These are phyloP conservation scores for Cryptosporidium meleagridis DNA, from an alignment of 169 alveolate species.

Conservation along the genomic window DNA sequence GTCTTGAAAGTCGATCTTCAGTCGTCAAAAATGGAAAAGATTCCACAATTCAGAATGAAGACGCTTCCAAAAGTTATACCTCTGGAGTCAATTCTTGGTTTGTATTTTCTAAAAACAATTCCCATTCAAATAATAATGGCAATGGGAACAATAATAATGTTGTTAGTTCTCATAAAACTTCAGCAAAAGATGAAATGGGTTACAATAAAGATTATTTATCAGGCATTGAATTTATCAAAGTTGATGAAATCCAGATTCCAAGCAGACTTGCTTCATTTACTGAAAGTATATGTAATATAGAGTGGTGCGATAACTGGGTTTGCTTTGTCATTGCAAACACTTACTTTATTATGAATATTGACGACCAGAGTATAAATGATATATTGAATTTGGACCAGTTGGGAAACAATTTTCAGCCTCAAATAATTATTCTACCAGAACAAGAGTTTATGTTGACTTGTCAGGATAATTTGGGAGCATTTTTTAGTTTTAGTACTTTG, in stretches of 20 bases:
- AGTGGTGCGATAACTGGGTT: constrained; percentile 69
- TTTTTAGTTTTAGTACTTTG: constrained; percentile 24
- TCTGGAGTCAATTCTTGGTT: constrained; percentile 62
- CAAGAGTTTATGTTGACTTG: constrained; percentile 66
- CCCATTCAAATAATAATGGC: background rate
- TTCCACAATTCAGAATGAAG: background rate
- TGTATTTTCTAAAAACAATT: constrained; percentile 19
- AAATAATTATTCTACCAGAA: constrained; percentile 47
- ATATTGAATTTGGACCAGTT: constrained; percentile 42
- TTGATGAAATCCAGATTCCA: constrained; percentile 39
- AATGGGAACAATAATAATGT: background rate
- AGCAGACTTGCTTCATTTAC: constrained; percentile 21
- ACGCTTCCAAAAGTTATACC: background rate
- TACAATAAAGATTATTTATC: background rate
- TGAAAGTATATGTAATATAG: constrained; percentile 37
- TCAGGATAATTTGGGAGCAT: constrained; percentile 67
- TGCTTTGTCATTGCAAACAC: constrained; percentile 44
- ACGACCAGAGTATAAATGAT: constrained; percentile 49
- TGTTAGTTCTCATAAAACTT: background rate
- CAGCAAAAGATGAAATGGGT: background rate
- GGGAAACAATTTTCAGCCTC: constrained; percentile 13
- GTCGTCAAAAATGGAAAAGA: background rate
- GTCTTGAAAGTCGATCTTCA: background rate
- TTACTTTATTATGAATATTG: constrained; percentile 51
- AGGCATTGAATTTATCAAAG: constrained; percentile 35